Evolutionary conservation across 495 filamentous ascomycete genomes (phyloP), one percentile per base, ranked within the genome.

Genomic region (Penicillium nucicola): DNA sequence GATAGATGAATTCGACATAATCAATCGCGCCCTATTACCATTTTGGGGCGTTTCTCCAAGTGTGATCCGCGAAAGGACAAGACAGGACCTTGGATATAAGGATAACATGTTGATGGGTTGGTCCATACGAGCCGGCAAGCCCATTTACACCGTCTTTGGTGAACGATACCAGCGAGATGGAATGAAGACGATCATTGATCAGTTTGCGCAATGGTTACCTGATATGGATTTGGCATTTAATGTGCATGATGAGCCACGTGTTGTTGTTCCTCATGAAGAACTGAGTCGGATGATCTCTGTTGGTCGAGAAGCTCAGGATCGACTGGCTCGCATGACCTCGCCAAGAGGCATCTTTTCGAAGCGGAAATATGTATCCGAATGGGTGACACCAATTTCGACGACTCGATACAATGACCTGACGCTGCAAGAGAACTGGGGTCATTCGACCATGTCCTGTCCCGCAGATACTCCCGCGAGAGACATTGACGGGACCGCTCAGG

Each of bases 191-290:
- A 46, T 46, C 12, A 31, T 46, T 22, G 28, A 18, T 3, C 4
- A n/a, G 15, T 46, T 46, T 22, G 25, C 31, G 7, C 12, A 33
- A 15, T 46, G 30, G 31, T 68, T 89, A 41, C 86, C 86, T 0
- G 85, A 88, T 60, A 89, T 89, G 85, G 86, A 90, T 58, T 59
- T 90, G n/a, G 80, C 77, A 15, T 86, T 90, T 65, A 90, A 89
- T 66, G 56, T 84, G 20, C 82, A 89, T 59, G 86, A 90, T 58
- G 86, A 89, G 50, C 78, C 81, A 37, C 74, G 86, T n/a, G 82
- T 89, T 3, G 68, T 84, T 4, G 77, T 89, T 2, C 81, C 83
- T 17, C 74, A 80, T 51, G 78, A 83, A 14, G 14, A 36, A 28
- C 23, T 46, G 43, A 34, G 19, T 22, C 43, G 22, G 15, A 46